phyloP scores from a whole-genome alignment of 805 yeast genomes.

The Metschnikowia koreensis region DNA sequence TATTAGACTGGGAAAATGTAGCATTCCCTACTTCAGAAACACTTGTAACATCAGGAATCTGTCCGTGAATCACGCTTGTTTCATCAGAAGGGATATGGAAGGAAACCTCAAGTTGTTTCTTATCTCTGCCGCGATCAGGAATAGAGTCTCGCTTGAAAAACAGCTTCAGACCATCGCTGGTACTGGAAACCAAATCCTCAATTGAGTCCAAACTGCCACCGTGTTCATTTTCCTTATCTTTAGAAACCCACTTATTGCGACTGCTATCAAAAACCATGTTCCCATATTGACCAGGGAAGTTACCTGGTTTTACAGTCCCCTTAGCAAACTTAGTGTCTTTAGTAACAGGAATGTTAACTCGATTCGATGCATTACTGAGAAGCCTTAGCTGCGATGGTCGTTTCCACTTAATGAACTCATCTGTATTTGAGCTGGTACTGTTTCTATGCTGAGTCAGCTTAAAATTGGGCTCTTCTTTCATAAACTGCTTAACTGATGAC shows the following conservation, averaged over 20 bases:
- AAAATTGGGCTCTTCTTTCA: background rate
- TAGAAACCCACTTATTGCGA: slow-evolving; percentile 31
- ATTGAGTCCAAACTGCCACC: slow-evolving; percentile 37
- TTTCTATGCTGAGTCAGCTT: background rate
- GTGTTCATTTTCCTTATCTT: slow-evolving; percentile 23
- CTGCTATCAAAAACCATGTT: slow-evolving; percentile 33
- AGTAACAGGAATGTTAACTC: slow-evolving; percentile 1
- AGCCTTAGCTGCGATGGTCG: slow-evolving; percentile 37
- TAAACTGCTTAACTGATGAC: slow-evolving; percentile 15
- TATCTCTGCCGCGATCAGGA: slow-evolving; percentile 2
- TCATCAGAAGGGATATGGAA: slow-evolving; percentile 34
- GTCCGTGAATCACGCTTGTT: slow-evolving; percentile 12
- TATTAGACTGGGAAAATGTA: slow-evolving; percentile 49
- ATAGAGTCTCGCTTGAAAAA: background rate
- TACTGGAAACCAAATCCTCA: slow-evolving; percentile 29
- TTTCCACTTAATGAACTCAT: slow-evolving; percentile 34
- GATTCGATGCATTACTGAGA: slow-evolving; percentile 7
- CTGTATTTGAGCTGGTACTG: background rate
- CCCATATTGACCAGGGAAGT: slow-evolving; percentile 35
- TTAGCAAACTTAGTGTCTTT: slow-evolving; percentile 11
- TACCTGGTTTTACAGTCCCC: slow-evolving; percentile 38
- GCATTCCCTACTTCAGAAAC: slow-evolving; percentile 42
- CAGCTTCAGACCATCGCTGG: background rate
- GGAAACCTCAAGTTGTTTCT: slow-evolving; percentile 34
- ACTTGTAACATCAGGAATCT: slow-evolving; percentile 36